These are phyloP conservation scores for Dactylellina drechsleri DNA, from an alignment of 2,329 filamentous ascomycete species.

Conservation along the genomic window DNA sequence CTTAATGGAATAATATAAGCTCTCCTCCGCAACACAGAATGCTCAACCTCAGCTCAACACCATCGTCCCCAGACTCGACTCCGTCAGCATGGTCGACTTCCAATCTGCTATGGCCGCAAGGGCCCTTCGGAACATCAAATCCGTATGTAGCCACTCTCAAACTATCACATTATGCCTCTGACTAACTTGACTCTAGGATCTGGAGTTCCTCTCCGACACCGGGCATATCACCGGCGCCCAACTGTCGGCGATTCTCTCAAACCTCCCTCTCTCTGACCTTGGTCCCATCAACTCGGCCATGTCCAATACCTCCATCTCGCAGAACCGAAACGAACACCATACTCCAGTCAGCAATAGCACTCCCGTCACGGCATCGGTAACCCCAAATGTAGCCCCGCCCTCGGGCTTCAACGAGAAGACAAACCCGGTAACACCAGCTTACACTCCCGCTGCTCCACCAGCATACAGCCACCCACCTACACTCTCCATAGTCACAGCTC, in stretches of 20 bases:
- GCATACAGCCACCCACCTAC: slow-evolving; percentile 69
- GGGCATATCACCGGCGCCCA: slow-evolving; percentile 40
- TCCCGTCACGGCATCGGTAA: slow-evolving; percentile 15
- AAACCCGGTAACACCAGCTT: slow-evolving; percentile 20
- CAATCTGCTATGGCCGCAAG: slow-evolving; percentile 51
- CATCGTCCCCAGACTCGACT: too few species aligned
- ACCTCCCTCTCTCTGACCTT: slow-evolving; percentile 35
- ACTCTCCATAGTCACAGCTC: slow-evolving; percentile 78
- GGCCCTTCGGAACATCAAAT: slow-evolving; percentile 42
- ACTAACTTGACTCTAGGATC: slow-evolving; percentile 31
- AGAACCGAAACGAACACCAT: not conserved
- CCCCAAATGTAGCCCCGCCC: not conserved
- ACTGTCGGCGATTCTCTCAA: slow-evolving; percentile 41
- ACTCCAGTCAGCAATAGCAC: slow-evolving; percentile 13
- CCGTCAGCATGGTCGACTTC: slow-evolving; percentile 43
- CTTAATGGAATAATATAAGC: too few species aligned
- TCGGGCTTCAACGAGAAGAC: slow-evolving; percentile 45
- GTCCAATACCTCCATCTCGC: slow-evolving; percentile 20
- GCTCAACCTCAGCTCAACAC: too few species aligned
- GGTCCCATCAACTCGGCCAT: slow-evolving; percentile 9
- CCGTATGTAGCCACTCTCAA: slow-evolving; percentile 20
- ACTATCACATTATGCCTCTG: not conserved
- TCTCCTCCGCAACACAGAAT: too few species aligned
- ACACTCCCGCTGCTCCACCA: slow-evolving; percentile 62
- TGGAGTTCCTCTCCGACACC: slow-evolving; percentile 48